A percentile compares a stretch with the other conserved stretches of the same genome.
Evolutionary conservation across 306 rosid species (phyloP).

Genomic region (Acacia confusa): DNA sequence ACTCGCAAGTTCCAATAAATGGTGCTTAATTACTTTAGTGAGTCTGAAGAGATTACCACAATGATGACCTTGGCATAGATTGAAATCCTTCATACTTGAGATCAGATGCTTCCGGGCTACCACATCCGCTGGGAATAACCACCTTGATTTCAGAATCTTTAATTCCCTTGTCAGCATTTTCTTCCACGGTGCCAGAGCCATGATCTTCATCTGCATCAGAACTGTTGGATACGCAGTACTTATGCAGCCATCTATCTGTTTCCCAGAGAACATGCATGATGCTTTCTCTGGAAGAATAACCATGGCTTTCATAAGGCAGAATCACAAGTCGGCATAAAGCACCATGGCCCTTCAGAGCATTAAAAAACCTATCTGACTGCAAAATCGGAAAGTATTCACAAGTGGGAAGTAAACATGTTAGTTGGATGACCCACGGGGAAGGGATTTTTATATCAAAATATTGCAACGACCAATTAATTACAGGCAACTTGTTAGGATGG

Average conservation of each 20-base stretch:
- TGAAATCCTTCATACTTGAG: constrained; percentile 47
- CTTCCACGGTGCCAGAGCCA: constrained; percentile 40
- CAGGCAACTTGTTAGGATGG: constrained; percentile 1
- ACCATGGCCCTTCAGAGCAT: constrained; percentile 97
- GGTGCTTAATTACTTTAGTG: not conserved
- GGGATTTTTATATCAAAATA: constrained; percentile 16
- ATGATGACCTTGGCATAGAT: constrained; percentile 61
- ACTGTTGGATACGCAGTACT: constrained; percentile 56
- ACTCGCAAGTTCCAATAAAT: constrained; percentile 3
- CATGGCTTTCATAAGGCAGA: constrained; percentile 95
- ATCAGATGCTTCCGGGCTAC: constrained; percentile 57
- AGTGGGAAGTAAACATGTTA: constrained; percentile 28
- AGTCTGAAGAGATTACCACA: constrained; percentile 66
- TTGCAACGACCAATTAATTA: constrained; percentile 22
- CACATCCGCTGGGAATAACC: constrained; percentile 68
- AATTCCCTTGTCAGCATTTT: constrained; percentile 42
- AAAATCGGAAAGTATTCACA: constrained; percentile 28
- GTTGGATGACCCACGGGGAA: constrained; percentile 21
- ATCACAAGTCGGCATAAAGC: constrained; percentile 93
- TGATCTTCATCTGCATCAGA: constrained; percentile 43
- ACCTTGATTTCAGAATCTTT: constrained; percentile 56
- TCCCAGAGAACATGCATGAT: constrained; percentile 99
- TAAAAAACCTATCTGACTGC: constrained; percentile 97
- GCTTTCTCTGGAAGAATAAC: constrained; percentile 89
- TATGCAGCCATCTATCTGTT: constrained; percentile 96